These are phyloP conservation scores for Trypanosoma congolense DNA, from an alignment of 208 protist genomes.

Conservation along the genomic window DNA sequence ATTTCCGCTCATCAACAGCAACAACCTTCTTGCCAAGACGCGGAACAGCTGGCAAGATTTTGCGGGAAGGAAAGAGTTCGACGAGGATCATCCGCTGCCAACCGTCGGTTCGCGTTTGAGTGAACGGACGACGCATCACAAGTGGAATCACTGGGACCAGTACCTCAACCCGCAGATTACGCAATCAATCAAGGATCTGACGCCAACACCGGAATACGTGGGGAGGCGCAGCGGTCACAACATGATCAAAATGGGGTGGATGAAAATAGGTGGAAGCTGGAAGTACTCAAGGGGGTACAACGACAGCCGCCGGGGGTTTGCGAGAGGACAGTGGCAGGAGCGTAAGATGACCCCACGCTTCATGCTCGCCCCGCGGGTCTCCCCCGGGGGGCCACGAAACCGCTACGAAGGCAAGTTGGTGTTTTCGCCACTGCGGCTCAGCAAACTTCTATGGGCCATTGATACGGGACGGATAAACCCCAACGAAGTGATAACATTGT, in stretches of 20 bases:
- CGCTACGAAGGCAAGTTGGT: conserved; percentile 83
- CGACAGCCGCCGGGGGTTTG: conserved; percentile 65
- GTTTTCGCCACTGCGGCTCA: conserved; percentile 62
- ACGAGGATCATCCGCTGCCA: conserved; percentile 79
- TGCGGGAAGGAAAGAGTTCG: conserved; percentile 68
- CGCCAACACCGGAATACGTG: conserved; percentile 78
- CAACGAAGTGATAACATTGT: conserved; percentile 86
- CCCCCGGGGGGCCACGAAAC: conserved; percentile 67
- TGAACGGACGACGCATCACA: conserved; percentile 72
- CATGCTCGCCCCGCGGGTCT: conserved; percentile 87
- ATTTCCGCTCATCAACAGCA: conserved; percentile 87
- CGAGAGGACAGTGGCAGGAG: conserved; percentile 86
- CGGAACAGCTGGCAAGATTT: conserved; percentile 83
- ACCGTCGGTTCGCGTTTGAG: conserved; percentile 71
- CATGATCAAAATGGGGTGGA: conserved; percentile 88
- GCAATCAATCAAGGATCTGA: conserved; percentile 57
- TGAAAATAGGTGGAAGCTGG: conserved; percentile 88
- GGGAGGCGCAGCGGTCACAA: conserved; percentile 80
- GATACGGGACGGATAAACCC: conserved; percentile 83
- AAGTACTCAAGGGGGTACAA: conserved; percentile 84
- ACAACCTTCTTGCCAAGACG: conserved; percentile 78
- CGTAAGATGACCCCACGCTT: conserved; percentile 89
- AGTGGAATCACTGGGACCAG: conserved; percentile 86
- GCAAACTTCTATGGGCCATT: conserved; percentile 84
- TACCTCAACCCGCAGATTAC: conserved; percentile 83